Evolutionary conservation across 2,329 filamentous ascomycete genomes (phyloP), one percentile per base, ranked within the genome.

Genomic region (Pseudofabraea citricarpa): DNA sequence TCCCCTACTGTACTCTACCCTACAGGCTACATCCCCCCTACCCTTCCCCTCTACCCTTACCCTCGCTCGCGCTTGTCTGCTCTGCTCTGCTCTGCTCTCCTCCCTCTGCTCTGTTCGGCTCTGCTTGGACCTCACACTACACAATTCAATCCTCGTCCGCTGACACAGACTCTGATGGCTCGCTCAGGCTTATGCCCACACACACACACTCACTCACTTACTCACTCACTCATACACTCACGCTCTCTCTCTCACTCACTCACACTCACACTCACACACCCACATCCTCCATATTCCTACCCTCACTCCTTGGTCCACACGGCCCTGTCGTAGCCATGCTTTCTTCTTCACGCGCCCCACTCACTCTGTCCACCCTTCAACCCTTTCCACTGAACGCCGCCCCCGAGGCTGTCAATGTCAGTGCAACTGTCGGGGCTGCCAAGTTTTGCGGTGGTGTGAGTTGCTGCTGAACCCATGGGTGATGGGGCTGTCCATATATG

Each of bases 401-500:
- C 18, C 18, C 35, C 13, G 21, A 20, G 4, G 10, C 21, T 37
- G 35, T 37, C 35, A 37, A 21, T 37, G 35, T 22, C 19, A 22
- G 35, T 37, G 35, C 29, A 12, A 32, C 19, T 37, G 35, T 37
- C 35, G 35, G 35, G 35, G 21, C 35, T 20, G 10, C 35, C 19
- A 37, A 22, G 35, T 21, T 22, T 20, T 20, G 21, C 35, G 13
- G 35, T 37, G 19, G 35, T 20, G 35, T 21, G 23, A 23, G 23
- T n/a, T 22, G 9, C n/a, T n/a, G 8, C 15, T 37, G 35, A 20
- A 15, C n/a, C n/a, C 35, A 37, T 37, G 35, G 35, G 35, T 37
- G 19, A 22, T 31, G 35, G n/a, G 19, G 29, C 29, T 32, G 9
- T 32, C 19, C n/a, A 37, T 37, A 37, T 37, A 37, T 37, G 35